Conservation (phyloP, 805 yeast species). For the Teunomyces lycoperdinae region DNA sequence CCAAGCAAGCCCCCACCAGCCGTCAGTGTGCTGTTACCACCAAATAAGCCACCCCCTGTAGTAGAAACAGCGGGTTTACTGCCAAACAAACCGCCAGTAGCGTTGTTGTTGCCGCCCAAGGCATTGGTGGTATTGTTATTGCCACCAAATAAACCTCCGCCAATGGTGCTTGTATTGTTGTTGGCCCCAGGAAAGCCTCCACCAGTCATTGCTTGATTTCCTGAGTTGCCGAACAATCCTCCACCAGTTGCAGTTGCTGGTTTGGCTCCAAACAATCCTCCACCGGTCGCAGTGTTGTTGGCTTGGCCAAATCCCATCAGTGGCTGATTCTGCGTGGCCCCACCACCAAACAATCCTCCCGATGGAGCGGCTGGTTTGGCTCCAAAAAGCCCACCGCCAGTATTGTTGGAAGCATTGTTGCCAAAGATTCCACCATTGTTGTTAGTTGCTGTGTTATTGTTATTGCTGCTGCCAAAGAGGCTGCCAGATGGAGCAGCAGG, state of each 20-base stretch:
- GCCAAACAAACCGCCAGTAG: slow-evolving; percentile 23
- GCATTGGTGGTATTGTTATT: slow-evolving; percentile 9
- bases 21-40: slow-evolving; percentile 3
- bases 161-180: slow-evolving; percentile 11
- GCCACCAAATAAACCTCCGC: slow-evolving; percentile 22
- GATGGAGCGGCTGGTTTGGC: slow-evolving; percentile 9
- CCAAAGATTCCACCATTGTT: slow-evolving; percentile 7
- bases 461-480: slow-evolving; percentile 9
- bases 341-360: slow-evolving; percentile 35
- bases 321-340: slow-evolving; percentile 22
- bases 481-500: slow-evolving; percentile 9
- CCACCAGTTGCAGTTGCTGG: slow-evolving; percentile 37
- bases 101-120: slow-evolving; percentile 2
- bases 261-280: slow-evolving; percentile 21
- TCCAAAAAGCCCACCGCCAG: slow-evolving; percentile 10
- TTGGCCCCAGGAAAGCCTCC: slow-evolving; percentile 16
- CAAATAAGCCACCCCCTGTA: slow-evolving; percentile 24
- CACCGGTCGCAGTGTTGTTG: slow-evolving; percentile 8
- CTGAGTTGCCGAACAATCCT: slow-evolving; percentile 40
- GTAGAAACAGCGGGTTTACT: slow-evolving; percentile 14
- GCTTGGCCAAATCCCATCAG: slow-evolving; percentile 24
- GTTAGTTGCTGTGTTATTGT: slow-evolving; percentile 4
- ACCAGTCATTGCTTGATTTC: slow-evolving; percentile 6
- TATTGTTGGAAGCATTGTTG: slow-evolving; percentile 7
- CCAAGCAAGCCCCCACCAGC: slow-evolving; percentile 9